Evolutionary conservation across 2,329 filamentous ascomycete genomes (phyloP), one percentile per base, ranked within the genome.

Genomic region (Metarhizium anisopliae): DNA sequence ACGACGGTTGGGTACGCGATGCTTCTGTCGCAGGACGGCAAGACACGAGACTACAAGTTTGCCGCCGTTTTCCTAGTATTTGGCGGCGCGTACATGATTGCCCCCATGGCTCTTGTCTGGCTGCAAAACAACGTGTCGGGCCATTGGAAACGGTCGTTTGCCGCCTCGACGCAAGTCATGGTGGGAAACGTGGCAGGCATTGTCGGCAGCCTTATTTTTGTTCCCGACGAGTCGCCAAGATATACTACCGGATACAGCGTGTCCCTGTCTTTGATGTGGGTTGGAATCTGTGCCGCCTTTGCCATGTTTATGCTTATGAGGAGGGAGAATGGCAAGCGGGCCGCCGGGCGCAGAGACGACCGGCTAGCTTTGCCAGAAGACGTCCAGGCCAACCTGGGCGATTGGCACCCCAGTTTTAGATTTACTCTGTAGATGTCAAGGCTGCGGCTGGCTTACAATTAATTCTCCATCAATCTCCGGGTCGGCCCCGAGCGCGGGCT

Each of bases 61-160:
- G 76, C 79, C 52, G 79, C 79, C 10, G 67, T 82, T 49, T 83
- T 79, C 64, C 72, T 82, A 47, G 68, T 83, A 61, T 77, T 78
- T 2, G 70, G 70, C 7, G 80, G 81, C 16, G 76, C 76, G 2
- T 83, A 78, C 62, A 77, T 79, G 52, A 74, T 76, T 3, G 77
- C 80, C 58, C 80, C 81, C 1, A 74, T 84, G 47, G 72, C 74
- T 1, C 68, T 84, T 30, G 77, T 73, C 6, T 85, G 81, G 81
- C 68, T 84, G 10, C 62, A 73, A 56, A 83, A 84, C 63, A 80
- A 80, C 59, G 72, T 82, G 60, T 74, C 72, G 1, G 80, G 80
- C 1, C 79, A 82, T 63, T 83, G 81, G 65, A 84, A 84, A 68
- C 74, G 79, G 18, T 71, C 74, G 0, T 72, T 84, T 32, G 73